Evolutionary conservation across 2,329 filamentous ascomycete genomes (phyloP).

Genomic region (Lecanosticta acicola): DNA sequence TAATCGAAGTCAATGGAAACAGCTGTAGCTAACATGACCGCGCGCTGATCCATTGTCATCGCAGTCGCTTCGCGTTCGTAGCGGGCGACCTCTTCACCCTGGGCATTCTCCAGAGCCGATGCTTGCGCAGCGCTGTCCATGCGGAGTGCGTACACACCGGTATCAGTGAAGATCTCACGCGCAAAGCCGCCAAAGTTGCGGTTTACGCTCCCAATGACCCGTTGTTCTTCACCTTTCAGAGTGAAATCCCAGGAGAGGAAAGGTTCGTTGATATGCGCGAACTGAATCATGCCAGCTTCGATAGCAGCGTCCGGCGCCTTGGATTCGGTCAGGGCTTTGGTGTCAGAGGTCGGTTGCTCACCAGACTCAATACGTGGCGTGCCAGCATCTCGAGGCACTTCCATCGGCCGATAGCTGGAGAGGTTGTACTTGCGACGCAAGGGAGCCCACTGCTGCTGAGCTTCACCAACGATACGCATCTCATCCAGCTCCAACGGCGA

Average conservation of each 20-base stretch:
- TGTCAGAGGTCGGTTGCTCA: conserved; percentile 39
- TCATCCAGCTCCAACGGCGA: conserved; percentile 50
- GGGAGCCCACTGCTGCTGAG: conserved; percentile 59
- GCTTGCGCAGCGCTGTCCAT: conserved; percentile 55
- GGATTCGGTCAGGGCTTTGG: conserved; percentile 42
- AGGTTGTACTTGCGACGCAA: conserved; percentile 60
- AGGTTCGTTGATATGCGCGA: conserved; percentile 58
- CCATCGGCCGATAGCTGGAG: conserved; percentile 50
- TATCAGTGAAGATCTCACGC: conserved; percentile 61
- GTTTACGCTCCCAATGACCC: conserved; percentile 56
- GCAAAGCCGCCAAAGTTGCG: conserved; percentile 59
- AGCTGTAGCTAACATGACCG: conserved; percentile 61
- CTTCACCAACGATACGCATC: conserved; percentile 60
- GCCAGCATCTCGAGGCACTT: conserved; percentile 32
- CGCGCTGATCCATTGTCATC: conserved; percentile 61
- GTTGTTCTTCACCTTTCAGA: conserved; percentile 46
- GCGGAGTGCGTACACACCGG: conserved; percentile 57
- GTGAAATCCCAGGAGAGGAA: conserved; percentile 62
- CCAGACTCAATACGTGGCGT: conserved; percentile 32
- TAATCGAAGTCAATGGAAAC: conserved; percentile 63
- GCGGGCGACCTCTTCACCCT: conserved; percentile 23
- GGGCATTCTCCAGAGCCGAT: conserved; percentile 23
- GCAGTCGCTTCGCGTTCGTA: conserved; percentile 36
- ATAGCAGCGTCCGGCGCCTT: conserved; percentile 37
- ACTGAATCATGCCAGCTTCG: conserved; percentile 51